Conservation (phyloP, 306 rosid species). For the Adenanthera pavonina region DNA sequence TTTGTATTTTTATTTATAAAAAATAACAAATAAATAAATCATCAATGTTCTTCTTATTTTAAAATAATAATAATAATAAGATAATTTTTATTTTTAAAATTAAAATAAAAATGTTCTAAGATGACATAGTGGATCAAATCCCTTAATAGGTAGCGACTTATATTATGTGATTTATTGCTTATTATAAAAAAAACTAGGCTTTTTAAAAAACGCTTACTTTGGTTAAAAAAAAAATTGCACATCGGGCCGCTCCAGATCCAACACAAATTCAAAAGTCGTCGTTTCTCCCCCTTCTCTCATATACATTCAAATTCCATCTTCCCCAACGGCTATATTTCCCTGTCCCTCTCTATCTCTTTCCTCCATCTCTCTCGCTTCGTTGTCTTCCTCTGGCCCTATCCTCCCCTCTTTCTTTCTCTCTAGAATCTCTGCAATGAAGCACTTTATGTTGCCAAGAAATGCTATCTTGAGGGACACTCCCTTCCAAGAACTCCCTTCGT, state of each 20-base stretch:
- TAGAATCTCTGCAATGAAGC: slow-evolving; percentile 55
- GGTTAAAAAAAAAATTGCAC: neutral
- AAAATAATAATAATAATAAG: too few species aligned
- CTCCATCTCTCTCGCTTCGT: slow-evolving; percentile 45
- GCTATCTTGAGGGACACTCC: slow-evolving; percentile 59
- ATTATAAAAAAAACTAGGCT: too few species aligned
- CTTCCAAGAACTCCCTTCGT: slow-evolving; percentile 55
- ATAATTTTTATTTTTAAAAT: too few species aligned
- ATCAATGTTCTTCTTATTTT: too few species aligned
- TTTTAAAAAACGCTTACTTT: too few species aligned
- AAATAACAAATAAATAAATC: too few species aligned
- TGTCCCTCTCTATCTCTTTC: slow-evolving; percentile 34
- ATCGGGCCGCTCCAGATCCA: slow-evolving; percentile 10
- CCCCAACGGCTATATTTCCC: slow-evolving; percentile 51
- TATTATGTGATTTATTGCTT: too few species aligned
- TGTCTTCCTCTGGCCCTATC: slow-evolving; percentile 34
- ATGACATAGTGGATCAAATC: too few species aligned
- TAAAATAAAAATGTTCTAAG: too few species aligned
- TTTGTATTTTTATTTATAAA: neutral
- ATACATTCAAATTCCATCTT: slow-evolving; percentile 55
- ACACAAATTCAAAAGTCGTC: slow-evolving; percentile 18
- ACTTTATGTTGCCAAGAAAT: slow-evolving; percentile 79
- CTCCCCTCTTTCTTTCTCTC: slow-evolving; percentile 16
- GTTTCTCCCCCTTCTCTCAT: neutral
- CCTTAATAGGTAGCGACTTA: too few species aligned